These are phyloP conservation scores for Monilinia laxa DNA, from an alignment of 2,329 filamentous ascomycete genomes.

Conservation along the genomic window DNA sequence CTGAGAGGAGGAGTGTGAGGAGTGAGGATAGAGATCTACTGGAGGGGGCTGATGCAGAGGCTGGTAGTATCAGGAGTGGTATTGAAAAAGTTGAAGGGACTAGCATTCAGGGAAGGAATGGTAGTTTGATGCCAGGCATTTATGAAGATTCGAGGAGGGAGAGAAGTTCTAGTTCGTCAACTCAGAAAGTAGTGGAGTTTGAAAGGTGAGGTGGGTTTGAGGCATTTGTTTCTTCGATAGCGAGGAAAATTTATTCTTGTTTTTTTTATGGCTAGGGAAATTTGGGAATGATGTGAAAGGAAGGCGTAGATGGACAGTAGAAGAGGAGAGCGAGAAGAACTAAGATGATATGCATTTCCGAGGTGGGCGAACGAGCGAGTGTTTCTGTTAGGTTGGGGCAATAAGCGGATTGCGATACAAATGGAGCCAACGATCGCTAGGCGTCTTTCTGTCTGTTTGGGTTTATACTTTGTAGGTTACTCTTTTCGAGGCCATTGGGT, in stretches of 20 bases:
- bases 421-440: neutral
- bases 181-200: conserved; percentile 49
- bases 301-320: neutral
- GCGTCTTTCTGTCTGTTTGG: neutral
- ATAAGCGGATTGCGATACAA: neutral
- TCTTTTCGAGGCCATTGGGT: neutral
- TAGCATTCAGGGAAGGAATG: conserved; percentile 26
- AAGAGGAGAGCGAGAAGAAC: conserved; percentile 1
- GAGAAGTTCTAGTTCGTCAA: conserved; percentile 38
- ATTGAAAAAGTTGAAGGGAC: conserved; percentile 30
- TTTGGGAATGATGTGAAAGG: neutral
- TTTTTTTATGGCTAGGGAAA: neutral
- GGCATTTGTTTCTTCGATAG: neutral
- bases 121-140: conserved; percentile 13
- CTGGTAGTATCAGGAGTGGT: conserved; percentile 46
- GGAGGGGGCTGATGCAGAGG: conserved; percentile 71
- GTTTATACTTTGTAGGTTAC: conserved; percentile 9
- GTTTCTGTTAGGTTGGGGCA: conserved; percentile 5
- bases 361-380: conserved; percentile 12
- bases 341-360: conserved; percentile 16
- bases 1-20: conserved; percentile 62
- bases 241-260: neutral
- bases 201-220: conserved; percentile 35
- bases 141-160: conserved; percentile 30
- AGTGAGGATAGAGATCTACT: conserved; percentile 69